phyloP scores from a whole-genome alignment of 179 eudicot species.

The Silene noctiflora region DNA sequence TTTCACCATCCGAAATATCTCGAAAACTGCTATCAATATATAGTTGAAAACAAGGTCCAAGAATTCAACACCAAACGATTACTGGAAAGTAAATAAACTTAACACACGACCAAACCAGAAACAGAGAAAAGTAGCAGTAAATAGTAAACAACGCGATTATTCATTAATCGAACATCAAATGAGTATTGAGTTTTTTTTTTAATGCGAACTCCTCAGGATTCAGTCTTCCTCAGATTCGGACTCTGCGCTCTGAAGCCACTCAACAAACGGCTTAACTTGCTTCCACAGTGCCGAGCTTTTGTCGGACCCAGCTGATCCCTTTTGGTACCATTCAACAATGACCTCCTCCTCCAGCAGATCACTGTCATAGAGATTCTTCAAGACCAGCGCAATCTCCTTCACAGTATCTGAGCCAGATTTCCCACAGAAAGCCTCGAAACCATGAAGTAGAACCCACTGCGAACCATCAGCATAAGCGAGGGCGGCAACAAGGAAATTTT shows the following conservation, averaged over 20 bases:
- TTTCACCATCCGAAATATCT: too few relatives aligned
- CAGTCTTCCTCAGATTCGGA: conserved; percentile 60
- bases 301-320: conserved; percentile 45
- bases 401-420: conserved; percentile 47
- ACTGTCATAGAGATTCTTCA: conserved; percentile 59
- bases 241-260: conserved; percentile 88
- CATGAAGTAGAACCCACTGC: conserved; percentile 44
- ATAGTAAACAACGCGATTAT: not conserved
- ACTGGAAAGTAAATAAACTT: not conserved
- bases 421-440: conserved; percentile 50
- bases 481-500: conserved; percentile 51
- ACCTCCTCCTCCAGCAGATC: conserved; percentile 65
- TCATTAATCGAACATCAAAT: not conserved
- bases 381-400: conserved; percentile 64
- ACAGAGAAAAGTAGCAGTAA: not conserved
- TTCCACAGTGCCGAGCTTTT: conserved; percentile 55
- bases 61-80: too few relatives aligned
- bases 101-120: too few relatives aligned
- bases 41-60: too few relatives aligned
- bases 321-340: conserved; percentile 56
- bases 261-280: conserved; percentile 65
- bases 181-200: too few relatives aligned
- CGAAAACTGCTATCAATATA: too few relatives aligned
- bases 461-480: conserved; percentile 47
- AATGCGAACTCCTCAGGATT: too few relatives aligned